phyloP scores from a whole-genome alignment of 2,329 filamentous ascomycete species.

The Botrytis byssoidea region DNA sequence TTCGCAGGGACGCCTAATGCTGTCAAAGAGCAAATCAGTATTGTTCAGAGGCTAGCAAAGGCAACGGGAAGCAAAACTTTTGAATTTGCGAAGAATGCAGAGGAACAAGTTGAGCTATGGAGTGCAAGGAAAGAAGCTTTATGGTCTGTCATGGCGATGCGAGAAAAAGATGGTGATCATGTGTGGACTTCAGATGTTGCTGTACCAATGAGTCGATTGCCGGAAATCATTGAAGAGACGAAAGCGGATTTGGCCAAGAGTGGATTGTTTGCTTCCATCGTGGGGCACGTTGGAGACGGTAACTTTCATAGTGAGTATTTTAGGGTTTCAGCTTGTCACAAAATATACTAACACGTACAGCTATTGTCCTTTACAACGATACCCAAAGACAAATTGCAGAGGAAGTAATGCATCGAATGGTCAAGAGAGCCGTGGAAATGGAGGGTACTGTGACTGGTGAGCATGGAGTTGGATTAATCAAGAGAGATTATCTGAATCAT shows the following conservation, averaged over 20 bases:
- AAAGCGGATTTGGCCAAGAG: conserved; percentile 58
- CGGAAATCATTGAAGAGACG: conserved; percentile 75
- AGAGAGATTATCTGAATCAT: conserved; percentile 78
- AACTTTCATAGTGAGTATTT: conserved; percentile 64
- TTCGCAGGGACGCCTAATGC: conserved; percentile 68
- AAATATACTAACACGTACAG: conserved; percentile 27
- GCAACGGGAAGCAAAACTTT: conserved; percentile 64
- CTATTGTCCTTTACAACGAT: conserved; percentile 64
- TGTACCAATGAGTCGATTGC: conserved; percentile 72
- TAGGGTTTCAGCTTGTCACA: too few relatives aligned
- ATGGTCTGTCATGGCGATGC: conserved; percentile 73
- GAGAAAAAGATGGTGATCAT: conserved; percentile 59
- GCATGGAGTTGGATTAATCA: conserved; percentile 80
- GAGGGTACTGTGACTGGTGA: conserved; percentile 86
- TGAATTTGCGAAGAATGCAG: conserved; percentile 69
- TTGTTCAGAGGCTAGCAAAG: conserved; percentile 64
- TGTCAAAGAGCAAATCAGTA: conserved; percentile 75
- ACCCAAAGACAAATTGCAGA: conserved; percentile 65
- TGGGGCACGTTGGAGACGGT: conserved; percentile 72
- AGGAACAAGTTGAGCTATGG: conserved; percentile 78
- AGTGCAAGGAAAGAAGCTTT: conserved; percentile 79
- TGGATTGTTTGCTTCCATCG: conserved; percentile 61
- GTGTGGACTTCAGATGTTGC: conserved; percentile 88
- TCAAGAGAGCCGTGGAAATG: conserved; percentile 79
- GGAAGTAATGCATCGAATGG: conserved; percentile 76